Conservation (phyloP, 306 rosid genomes). For the Abrus precatorius region DNA sequence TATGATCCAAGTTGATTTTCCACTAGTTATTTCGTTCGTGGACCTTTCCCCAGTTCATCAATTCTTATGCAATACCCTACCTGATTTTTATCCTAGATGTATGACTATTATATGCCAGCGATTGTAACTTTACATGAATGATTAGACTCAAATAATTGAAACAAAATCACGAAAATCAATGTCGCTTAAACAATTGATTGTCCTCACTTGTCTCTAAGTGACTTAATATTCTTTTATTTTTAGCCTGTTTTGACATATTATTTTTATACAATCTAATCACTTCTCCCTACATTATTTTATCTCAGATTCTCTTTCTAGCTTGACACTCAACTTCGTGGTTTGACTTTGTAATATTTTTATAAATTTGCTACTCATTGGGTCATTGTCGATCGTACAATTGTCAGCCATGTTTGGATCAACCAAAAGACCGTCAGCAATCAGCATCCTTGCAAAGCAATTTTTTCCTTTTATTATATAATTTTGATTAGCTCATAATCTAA, state of each 20-base stretch:
- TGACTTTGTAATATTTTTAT: background rate
- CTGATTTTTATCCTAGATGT: background rate
- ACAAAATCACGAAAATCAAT: background rate
- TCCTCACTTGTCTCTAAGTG: background rate
- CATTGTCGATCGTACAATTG: conserved; percentile 36
- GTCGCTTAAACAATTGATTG: background rate
- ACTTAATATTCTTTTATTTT: background rate
- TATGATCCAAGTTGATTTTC: background rate
- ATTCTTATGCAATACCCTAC: background rate
- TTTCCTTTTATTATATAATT: no score
- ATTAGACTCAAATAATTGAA: conserved; percentile 3
- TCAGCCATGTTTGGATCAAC: conserved; percentile 7
- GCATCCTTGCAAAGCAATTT: background rate
- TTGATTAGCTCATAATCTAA: background rate
- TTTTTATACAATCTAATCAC: background rate
- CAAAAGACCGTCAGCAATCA: background rate
- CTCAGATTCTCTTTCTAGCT: background rate
- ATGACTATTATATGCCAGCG: background rate
- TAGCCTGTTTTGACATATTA: background rate
- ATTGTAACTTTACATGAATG: background rate
- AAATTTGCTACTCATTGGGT: background rate
- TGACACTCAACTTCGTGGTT: background rate
- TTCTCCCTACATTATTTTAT: background rate
- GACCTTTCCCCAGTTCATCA: background rate
- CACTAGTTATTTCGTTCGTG: conserved; percentile 16